Evolutionary conservation across 2,329 filamentous ascomycete genomes (phyloP), one percentile per base, ranked within the genome.

Genomic region (Pseudogymnoascus sp.): DNA sequence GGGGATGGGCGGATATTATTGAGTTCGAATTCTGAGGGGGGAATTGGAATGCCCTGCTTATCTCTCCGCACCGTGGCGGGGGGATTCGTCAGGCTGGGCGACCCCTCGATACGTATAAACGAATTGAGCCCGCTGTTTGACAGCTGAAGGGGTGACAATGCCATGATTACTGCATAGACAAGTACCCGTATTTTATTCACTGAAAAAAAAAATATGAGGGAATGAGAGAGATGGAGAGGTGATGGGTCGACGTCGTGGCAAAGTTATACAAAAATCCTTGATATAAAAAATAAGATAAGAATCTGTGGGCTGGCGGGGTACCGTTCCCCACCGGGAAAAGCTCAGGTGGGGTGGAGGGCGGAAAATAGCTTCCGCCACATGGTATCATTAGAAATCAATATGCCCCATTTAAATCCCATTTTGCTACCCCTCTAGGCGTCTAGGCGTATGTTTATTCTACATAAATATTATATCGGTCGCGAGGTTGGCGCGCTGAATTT

Each of bases 211-310:
- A 3, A 5, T 30, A 49, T 16, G 14, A 14, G 41, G 11, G 9
- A 3, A 19, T 42, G 5, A 23, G 9, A 42, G 16, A 22, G 41
- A 39, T n/a, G 12, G 5, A 19, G 19, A 19, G 19, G 19, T 19
- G 19, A 19, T 19, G 19, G 19, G 19, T 19, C 19, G 33, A 39
- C n/a, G 39, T 42, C 25, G 25, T 52, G 45, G n/a, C 14, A 16
- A 30, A 16, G 45, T 16, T 52, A 52, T 52, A 52, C 25, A 11
- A 52, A 52, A 52, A 30, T 9, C 8, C 4, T 16, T 2, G 25
- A 52, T 52, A 52, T 52, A 30, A 33, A 52, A 52, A 52, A 52
- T 52, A 30, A 30, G 45, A 52, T 30, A 19, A 52, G 30, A 52
- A 30, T 25, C 6, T 52, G 45, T 52, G 7, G 45, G 14, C 45